phyloP scores from a whole-genome alignment of 805 yeast genomes.

The Pichia gijzeniarum region DNA sequence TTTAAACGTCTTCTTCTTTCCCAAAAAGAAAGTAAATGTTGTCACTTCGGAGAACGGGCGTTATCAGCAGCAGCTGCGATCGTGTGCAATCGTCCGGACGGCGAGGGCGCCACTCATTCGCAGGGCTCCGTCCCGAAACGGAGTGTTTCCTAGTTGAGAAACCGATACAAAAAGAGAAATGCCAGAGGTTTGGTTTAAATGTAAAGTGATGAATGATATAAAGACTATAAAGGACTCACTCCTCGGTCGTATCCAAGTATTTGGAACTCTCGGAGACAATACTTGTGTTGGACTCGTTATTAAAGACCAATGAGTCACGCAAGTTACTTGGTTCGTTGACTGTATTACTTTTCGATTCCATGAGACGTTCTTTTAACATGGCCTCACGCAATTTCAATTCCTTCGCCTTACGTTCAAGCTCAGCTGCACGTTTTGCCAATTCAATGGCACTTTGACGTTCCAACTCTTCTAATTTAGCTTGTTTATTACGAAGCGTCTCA shows the following conservation, averaged over 20 bases:
- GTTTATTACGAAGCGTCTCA: conserved; percentile 67
- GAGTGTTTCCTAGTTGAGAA: too few species aligned
- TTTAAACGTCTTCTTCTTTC: too few species aligned
- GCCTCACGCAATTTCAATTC: conserved; percentile 63
- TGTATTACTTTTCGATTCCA: not conserved
- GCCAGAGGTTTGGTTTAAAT: too few species aligned
- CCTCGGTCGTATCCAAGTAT: not conserved
- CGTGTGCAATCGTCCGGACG: too few species aligned
- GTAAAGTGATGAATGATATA: not conserved
- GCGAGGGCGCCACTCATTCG: too few species aligned
- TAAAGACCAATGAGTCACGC: not conserved
- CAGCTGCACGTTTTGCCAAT: conserved; percentile 65
- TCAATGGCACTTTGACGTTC: conserved; percentile 75
- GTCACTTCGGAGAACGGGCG: too few species aligned
- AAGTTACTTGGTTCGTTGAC: not conserved
- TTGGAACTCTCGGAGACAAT: not conserved
- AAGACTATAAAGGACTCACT: not conserved
- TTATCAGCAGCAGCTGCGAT: too few species aligned
- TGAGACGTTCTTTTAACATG: conserved; percentile 38
- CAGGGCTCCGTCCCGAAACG: too few species aligned
- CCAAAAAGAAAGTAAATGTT: too few species aligned
- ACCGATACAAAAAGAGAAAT: too few species aligned
- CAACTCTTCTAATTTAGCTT: conserved; percentile 70
- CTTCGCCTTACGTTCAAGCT: conserved; percentile 68
- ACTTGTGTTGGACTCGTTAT: not conserved